phyloP scores from a whole-genome alignment of 805 yeast genomes.

The Yamadazyma takamatsuzukensis region DNA sequence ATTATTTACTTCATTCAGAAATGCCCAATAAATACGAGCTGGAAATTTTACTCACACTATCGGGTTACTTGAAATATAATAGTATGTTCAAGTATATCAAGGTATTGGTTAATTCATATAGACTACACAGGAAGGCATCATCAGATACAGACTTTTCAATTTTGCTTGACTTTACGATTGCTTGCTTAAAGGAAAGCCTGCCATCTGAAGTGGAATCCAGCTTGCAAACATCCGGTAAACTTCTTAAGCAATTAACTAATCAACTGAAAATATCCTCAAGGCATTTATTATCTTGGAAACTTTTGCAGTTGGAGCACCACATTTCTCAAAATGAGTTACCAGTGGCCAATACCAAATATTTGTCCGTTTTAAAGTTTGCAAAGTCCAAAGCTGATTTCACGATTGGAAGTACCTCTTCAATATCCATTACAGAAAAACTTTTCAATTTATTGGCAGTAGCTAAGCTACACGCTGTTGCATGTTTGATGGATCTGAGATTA shows the following conservation, averaged over 20 bases:
- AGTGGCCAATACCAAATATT: conserved; percentile 20
- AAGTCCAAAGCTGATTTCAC: conserved; percentile 26
- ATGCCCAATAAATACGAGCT: conserved; percentile 19
- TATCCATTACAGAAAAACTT: conserved; percentile 18
- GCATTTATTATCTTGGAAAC: conserved; percentile 20
- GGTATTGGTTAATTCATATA: neutral
- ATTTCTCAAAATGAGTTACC: conserved; percentile 15
- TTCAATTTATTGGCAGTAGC: conserved; percentile 28
- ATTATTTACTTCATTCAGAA: conserved; percentile 10
- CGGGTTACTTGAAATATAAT: conserved; percentile 23
- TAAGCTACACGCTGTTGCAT: conserved; percentile 29
- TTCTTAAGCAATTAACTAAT: conserved; percentile 1
- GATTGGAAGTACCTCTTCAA: conserved; percentile 11
- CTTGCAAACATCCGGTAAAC: conserved; percentile 1
- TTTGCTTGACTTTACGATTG: neutral
- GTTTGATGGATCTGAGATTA: conserved; percentile 17
- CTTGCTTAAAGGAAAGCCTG: neutral
- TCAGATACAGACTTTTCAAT: too few relatives aligned
- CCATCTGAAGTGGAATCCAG: neutral
- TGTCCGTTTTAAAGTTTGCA: conserved; percentile 20
- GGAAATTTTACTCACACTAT: conserved; percentile 20
- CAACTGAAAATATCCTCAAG: conserved; percentile 2
- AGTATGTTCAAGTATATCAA: conserved; percentile 11
- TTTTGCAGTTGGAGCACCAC: conserved; percentile 27
- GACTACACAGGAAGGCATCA: neutral